phyloP scores from a whole-genome alignment of 805 yeast genomes.

The Starmerella bombi region DNA sequence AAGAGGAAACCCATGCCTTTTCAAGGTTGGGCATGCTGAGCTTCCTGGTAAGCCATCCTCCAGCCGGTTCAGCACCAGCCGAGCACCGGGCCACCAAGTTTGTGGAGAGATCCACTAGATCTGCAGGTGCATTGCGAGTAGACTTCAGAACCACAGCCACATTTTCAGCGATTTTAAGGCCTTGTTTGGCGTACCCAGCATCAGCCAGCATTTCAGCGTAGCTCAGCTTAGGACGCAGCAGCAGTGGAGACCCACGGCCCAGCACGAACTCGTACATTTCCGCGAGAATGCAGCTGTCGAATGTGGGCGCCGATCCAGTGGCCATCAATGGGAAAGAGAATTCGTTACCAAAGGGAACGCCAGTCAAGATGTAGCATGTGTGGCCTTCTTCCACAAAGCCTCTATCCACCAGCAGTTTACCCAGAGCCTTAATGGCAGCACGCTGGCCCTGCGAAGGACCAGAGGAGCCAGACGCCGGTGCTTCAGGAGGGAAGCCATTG shows the following conservation, averaged over 20 bases:
- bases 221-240: conserved; percentile 45
- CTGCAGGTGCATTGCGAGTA: conserved; percentile 11
- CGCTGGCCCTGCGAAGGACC: conserved; percentile 9
- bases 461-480: background rate
- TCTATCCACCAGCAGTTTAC: conserved; percentile 27
- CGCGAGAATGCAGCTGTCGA: conserved; percentile 41
- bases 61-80: conserved; percentile 23
- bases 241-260: conserved; percentile 28
- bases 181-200: conserved; percentile 41
- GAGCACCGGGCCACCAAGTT: conserved; percentile 15
- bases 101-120: conserved; percentile 39
- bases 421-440: conserved; percentile 28
- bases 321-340: conserved; percentile 20
- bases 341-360: conserved; percentile 20
- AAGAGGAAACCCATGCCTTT: conserved; percentile 75
- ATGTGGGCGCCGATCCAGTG: conserved; percentile 10
- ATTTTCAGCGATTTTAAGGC: conserved; percentile 31
- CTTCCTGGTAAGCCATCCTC: conserved; percentile 61
- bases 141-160: conserved; percentile 9
- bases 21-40: conserved; percentile 43
- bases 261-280: conserved; percentile 56
- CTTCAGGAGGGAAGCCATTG: conserved; percentile 7
- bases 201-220: conserved; percentile 66
- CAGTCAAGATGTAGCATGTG: conserved; percentile 27
- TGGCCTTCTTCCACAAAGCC: conserved; percentile 33